Base-by-base conservation (phyloP, 495 filamentous ascomycete genomes). In the Penicillium chermesinum region DNA sequence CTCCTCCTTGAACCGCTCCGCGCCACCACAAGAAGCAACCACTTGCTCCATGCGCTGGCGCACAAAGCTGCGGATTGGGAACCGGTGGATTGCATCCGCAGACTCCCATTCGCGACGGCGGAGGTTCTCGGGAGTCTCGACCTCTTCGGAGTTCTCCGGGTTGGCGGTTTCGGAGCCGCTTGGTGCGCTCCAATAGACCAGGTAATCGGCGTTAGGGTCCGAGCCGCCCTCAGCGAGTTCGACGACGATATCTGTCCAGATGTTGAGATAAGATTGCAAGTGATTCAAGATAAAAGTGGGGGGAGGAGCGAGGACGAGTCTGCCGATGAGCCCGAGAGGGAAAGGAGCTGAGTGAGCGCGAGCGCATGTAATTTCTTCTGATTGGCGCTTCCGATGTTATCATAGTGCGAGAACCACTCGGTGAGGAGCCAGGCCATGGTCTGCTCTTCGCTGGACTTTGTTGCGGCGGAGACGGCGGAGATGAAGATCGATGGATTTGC, bases 341-440 rank as follows among this genome's bases (percentile, higher is more conserved):
- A 82, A 12, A 91, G 79, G 19, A 96, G 74, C 30, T 85, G 79
- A 7, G 93, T 95, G 16, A 96, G 75, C 5, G 81, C 91, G 2
- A 98, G 76, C 38, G 78, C 82, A 52, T 84, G 86, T 9, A 96
- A 75, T 66, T 98, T 98, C 66, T 86, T 81, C 35, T 83, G 77
- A 25, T 77, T 81, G 3, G 79, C 71, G 62, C 89, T 82, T 34
- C 79, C 82, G 63, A 94, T 89, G 61, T 80, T 84, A 57, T 93
- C 87, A 55, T 94, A 88, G 55, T 91, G 85, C 30, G 68, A 65
- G 68, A 96, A 95, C 93, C 93, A 98, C 64, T 94, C 89, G 0
- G 76, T 72, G 34, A 88, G 65, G 21, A 97, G 72, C 90, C 89
- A 95, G 14, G 69, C 62, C 35, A 84, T 66, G 51, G 75, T 78